Conservation (phyloP, 73 alveolate genomes). For the Symbiodinium natans region DNA sequence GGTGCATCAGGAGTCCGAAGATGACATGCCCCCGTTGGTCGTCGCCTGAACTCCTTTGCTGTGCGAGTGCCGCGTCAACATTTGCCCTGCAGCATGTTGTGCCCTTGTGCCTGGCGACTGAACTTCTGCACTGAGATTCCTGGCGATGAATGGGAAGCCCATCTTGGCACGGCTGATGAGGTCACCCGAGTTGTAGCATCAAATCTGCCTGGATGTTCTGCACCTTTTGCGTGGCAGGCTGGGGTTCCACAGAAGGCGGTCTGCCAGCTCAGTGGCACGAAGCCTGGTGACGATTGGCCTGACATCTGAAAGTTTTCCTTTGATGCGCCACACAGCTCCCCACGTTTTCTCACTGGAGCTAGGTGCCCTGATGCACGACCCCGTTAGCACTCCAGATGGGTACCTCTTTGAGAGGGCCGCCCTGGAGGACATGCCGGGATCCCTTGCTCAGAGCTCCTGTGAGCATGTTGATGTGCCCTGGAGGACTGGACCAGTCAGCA, state of each 20-base stretch:
- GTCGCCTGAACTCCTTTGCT: background rate
- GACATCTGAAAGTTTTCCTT: background rate
- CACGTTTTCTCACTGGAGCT: background rate
- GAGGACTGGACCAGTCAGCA: slow-evolving; percentile 93
- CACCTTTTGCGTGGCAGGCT: slow-evolving; percentile 12
- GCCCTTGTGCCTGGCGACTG: too few relatives aligned
- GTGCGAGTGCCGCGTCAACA: too few relatives aligned
- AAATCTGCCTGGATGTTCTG: background rate
- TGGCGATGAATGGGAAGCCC: slow-evolving; percentile 83
- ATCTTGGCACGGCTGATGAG: slow-evolving; percentile 75
- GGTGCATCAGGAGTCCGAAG: slow-evolving; percentile 46
- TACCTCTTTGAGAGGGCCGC: slow-evolving; percentile 89
- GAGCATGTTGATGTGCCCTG: background rate
- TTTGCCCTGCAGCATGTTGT: background rate
- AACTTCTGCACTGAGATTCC: slow-evolving; percentile 36
- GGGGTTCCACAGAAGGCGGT: slow-evolving; percentile 90
- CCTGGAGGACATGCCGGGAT: slow-evolving; percentile 11
- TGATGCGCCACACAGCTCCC: background rate
- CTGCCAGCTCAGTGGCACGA: slow-evolving; percentile 58
- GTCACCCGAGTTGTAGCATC: background rate
- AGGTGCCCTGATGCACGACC: slow-evolving; percentile 89
- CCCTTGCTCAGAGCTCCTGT: background rate
- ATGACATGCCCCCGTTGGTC: slow-evolving; percentile 89
- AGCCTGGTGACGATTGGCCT: background rate
- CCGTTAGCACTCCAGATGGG: slow-evolving; percentile 90